Conservation (phyloP, 164 flowering plant species). For the Vitis riparia region DNA sequence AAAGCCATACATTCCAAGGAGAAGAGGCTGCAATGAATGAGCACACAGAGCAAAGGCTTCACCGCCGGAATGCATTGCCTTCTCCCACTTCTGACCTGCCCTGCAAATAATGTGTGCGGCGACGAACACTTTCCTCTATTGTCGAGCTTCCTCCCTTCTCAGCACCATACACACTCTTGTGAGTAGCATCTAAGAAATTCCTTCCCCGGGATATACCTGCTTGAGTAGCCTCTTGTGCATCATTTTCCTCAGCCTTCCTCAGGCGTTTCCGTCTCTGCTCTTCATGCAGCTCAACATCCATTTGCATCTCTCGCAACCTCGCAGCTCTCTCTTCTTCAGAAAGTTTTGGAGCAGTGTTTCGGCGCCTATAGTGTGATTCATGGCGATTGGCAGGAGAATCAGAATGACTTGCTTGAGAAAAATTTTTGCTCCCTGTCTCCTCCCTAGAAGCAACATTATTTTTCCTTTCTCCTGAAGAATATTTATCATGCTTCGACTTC, state of each 20-base stretch:
- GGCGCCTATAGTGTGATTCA: slow-evolving; percentile 35
- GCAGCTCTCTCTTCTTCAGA: slow-evolving; percentile 91
- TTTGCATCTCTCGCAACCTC: slow-evolving; percentile 80
- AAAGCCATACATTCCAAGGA: too few relatives aligned
- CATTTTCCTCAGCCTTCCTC: slow-evolving; percentile 81
- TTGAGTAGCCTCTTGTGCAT: slow-evolving; percentile 56
- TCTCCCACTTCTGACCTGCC: slow-evolving; percentile 51
- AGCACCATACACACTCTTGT: slow-evolving; percentile 76
- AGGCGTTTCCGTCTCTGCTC: slow-evolving; percentile 88
- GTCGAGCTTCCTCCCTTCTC: slow-evolving; percentile 90
- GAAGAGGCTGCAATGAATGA: too few relatives aligned
- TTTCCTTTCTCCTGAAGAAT: slow-evolving; percentile 7
- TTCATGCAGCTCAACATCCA: slow-evolving; percentile 86
- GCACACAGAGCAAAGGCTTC: slow-evolving; percentile 11
- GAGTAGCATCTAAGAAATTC: slow-evolving; percentile 74
- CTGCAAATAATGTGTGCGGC: slow-evolving; percentile 67
- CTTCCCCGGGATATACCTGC: slow-evolving; percentile 27
- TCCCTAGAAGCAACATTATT: slow-evolving; percentile 13
- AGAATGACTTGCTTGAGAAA: slow-evolving; percentile 8
- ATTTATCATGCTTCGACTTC: slow-evolving; percentile 26
- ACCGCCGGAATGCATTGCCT: slow-evolving; percentile 82
- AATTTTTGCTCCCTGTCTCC: slow-evolving; percentile 12
- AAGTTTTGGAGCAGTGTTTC: slow-evolving; percentile 51
- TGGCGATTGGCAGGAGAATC: slow-evolving; percentile 12
- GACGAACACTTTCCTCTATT: slow-evolving; percentile 90